Evolutionary conservation across 495 filamentous ascomycete species (phyloP).

Genomic region (Bombardia bombarda): DNA sequence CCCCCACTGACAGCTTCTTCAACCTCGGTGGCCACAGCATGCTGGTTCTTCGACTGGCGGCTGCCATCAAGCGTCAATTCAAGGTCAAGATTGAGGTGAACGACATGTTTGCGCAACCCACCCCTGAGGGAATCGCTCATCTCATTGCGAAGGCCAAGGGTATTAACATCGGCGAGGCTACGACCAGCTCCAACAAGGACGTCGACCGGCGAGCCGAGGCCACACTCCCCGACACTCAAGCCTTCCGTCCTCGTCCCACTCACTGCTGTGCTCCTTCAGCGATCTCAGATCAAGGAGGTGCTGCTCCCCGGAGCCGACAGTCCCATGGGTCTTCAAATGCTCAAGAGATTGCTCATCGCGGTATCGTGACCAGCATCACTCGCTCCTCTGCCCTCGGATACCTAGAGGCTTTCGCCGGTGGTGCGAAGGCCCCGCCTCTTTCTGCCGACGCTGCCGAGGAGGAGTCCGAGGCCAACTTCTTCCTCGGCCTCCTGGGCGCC

Average conservation of each 20-base stretch:
- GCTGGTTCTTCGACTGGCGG: not conserved
- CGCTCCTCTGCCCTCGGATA: not conserved
- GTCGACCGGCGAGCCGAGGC: not conserved
- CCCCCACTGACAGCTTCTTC: not conserved
- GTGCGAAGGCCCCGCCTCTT: no score
- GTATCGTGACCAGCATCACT: not conserved
- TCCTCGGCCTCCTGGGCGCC: not conserved
- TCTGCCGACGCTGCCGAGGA: not conserved
- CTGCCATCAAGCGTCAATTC: not conserved
- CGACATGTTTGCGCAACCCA: not conserved
- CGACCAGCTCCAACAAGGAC: not conserved
- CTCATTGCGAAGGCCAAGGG: not conserved
- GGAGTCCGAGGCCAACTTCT: not conserved
- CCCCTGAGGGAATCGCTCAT: not conserved
- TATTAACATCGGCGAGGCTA: not conserved
- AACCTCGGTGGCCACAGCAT: not conserved
- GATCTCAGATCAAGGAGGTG: not conserved
- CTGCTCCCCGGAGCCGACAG: not conserved
- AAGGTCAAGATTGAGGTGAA: not conserved
- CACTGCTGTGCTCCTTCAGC: not conserved
- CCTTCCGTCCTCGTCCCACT: not conserved
- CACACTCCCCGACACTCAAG: not conserved
- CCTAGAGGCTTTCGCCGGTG: not conserved
- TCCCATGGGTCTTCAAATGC: not conserved
- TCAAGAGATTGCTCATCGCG: not conserved